These are phyloP conservation scores for Mediolabrus comicus DNA, from an alignment of 108 stramenopile genomes.

Conservation along the genomic window DNA sequence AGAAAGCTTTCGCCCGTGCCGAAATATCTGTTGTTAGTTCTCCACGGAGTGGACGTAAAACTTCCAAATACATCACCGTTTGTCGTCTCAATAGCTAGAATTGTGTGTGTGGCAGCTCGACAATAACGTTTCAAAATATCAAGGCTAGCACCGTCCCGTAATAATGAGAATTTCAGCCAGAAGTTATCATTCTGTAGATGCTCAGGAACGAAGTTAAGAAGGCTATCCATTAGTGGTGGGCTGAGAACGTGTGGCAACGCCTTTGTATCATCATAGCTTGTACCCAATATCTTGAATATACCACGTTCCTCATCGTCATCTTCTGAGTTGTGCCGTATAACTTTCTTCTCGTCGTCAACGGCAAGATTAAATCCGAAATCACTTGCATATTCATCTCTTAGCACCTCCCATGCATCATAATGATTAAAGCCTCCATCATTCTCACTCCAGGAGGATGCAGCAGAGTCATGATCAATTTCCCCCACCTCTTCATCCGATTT, in stretches of 20 bases:
- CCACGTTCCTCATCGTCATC: constrained; percentile 15
- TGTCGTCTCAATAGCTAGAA: constrained; percentile 77
- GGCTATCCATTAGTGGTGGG: constrained; percentile 81
- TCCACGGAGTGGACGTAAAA: constrained; percentile 70
- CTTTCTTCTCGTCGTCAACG: constrained; percentile 27
- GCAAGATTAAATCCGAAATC: constrained; percentile 76
- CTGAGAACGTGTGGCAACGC: constrained; percentile 72
- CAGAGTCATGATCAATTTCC: constrained; percentile 19
- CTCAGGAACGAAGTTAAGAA: constrained; percentile 66
- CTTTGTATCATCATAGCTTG: constrained; percentile 54
- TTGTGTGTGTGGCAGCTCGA: constrained; percentile 62
- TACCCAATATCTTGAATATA: constrained; percentile 72
- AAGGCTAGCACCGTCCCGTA: constrained; percentile 77
- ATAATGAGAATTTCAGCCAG: constrained; percentile 70
- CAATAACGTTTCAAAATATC: constrained; percentile 56
- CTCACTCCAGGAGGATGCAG: constrained; percentile 34
- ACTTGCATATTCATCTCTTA: constrained; percentile 70
- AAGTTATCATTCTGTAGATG: constrained; percentile 58
- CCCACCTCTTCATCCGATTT: constrained; percentile 33
- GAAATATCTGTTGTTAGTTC: constrained; percentile 59
- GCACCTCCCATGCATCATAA: constrained; percentile 72
- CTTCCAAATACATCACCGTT: constrained; percentile 80
- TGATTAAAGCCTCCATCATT: constrained; percentile 38
- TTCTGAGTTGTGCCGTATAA: constrained; percentile 3
- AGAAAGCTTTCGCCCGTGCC: constrained; percentile 68